Evolutionary conservation across 208 protist species (phyloP), one percentile per base, ranked within the genome.

Genomic region (Acanthamoeba healyi): DNA sequence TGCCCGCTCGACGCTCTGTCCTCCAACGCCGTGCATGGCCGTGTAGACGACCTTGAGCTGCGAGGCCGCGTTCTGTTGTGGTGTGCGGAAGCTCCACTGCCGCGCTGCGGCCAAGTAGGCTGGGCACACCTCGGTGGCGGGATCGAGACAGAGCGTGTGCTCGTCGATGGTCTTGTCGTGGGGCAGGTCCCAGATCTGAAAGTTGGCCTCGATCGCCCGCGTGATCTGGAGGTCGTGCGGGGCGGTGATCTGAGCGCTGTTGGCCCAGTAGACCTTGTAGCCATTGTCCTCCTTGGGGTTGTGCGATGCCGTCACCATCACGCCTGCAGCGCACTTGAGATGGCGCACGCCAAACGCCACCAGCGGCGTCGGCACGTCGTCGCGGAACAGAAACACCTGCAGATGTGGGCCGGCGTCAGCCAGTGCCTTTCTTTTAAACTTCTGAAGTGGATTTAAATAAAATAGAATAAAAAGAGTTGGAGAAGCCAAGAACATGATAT

Each of bases 201-300:
- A 97, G 94, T 99, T 98, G 38, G 86, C 84, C 26, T 97, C 61
- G 94, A 99, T 99, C 29, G 77, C 9, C n/a, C 77, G 86, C 15
- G 97, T 94, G 94, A 99, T 99, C 22, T 95, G 97, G 26, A 94
- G 94, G 95, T 99, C 99, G 93, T 98, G 96, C n/a, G 99, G 99
- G 26, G 97, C 70, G 74, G 99, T 97, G 42, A 97, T 97, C 81
- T 97, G 95, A 36, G 95, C 94, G 40, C 98, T 98, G 96, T 99
- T 99, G 14, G 95, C 81, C 98, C 98, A 99, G 96, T 99, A 99
- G n/a, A 99, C 98, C 96, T 99, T 99, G 96, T 99, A 99, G 40
- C 99, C 99, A 96, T 99, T 99, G 97, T 99, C 98, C 38, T 98
- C 95, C 96, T 99, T 99, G 15, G 99, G 99, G 96, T 99, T 99